phyloP scores from a whole-genome alignment of 1,284 basidiomycete genomes.

The Rhodofomes roseus region DNA sequence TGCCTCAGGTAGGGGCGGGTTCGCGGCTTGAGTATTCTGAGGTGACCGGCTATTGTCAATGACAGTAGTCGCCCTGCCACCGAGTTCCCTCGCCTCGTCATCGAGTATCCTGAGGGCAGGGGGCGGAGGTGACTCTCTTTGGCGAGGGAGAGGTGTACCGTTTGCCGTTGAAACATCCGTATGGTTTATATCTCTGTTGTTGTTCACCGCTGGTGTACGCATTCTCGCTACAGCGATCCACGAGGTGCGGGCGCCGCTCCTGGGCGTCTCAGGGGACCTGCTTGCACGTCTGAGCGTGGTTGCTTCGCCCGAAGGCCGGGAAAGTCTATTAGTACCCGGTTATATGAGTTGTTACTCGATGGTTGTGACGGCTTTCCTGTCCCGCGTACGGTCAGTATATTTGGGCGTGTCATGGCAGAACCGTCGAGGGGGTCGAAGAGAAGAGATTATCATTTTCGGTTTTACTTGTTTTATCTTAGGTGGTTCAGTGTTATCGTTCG shows the following conservation, averaged over 20 bases:
- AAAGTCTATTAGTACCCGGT: neutral
- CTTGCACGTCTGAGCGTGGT: neutral
- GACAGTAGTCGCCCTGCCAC: neutral
- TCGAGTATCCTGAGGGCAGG: neutral
- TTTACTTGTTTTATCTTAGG: no score
- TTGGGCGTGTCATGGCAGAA: no score
- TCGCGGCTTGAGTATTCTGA: neutral
- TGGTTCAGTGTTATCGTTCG: no score
- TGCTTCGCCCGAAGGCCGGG: neutral
- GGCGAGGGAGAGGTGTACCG: neutral
- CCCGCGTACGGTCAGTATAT: no score
- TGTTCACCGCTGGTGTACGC: neutral
- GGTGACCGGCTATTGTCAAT: neutral
- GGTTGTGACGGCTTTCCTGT: neutral
- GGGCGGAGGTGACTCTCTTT: neutral
- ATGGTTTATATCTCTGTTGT: neutral
- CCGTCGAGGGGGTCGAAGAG: no score
- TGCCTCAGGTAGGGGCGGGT: neutral
- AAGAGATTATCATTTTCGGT: no score
- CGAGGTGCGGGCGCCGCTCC: neutral
- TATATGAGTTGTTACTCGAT: neutral
- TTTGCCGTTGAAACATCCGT: neutral
- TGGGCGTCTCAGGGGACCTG: neutral
- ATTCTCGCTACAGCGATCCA: neutral
- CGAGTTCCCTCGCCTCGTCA: neutral